Evolutionary conservation across 371 early-diverging fungal genomes (phyloP), one percentile per base, ranked within the genome.

Genomic region (Mucor velutinosus): DNA sequence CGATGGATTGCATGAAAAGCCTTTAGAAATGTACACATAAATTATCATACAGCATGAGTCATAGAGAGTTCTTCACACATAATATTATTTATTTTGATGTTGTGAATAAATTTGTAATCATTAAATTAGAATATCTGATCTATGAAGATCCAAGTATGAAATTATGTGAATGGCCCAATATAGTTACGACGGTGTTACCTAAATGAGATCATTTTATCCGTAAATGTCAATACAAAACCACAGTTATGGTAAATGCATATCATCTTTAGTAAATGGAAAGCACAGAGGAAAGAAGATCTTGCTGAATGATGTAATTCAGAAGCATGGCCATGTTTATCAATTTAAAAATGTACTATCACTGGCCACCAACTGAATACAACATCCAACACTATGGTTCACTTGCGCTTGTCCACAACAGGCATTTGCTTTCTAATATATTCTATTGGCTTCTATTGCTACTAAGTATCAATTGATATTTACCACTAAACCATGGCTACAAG

Each of bases 1-100:
- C 91, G 11, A 88, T 91, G 86, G 84, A 88, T 67, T 68, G 69
- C 12, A 82, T 82, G 83, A 65, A 66, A 2, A 7, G 32, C 32
- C 17, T 51, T 11, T 51, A 51, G 23, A 2, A 19, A 37, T 37
- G 37, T 37, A 45, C 45, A 45, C 7, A 45, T 45, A 45, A 19
- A 45, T 45, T 37, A 14, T 14, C 37, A 11, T 37, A 37, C 37
- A 37, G 37, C 37, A 45, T 45, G 45, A 45, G 45, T 45, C 45
- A 45, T 45, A 45, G 45, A 39, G 6, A 14, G 14, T n/a, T 45
- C 45, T 45, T 45, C 45, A 19, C 45, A 45, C 19, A 19, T 5
- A n/a, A 45, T 19, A 1, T 37, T 37, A 11, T 14, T 14, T 37
- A 37, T 45, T 7, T 43, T 45, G 45, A 19, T 45, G 19, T 19